Evolutionary conservation across 768 basidiomycete genomes (phyloP), one percentile per base, ranked within the genome.

Genomic region (Lentinus tigrinus): DNA sequence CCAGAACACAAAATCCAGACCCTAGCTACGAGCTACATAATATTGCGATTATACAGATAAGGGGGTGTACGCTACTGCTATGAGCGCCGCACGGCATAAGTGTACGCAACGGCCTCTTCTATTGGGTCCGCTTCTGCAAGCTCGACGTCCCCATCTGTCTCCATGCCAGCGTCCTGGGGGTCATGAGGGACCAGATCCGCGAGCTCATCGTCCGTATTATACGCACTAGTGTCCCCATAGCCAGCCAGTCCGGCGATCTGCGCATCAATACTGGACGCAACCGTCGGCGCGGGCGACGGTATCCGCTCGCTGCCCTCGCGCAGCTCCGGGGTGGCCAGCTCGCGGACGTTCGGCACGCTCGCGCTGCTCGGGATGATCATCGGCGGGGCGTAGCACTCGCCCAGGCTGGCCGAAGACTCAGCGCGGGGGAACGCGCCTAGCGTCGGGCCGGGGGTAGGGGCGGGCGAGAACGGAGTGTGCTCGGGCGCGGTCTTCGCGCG

Each of bases 201-300:
- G 44, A n/a, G n/a, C n/a, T 72, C 71, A 52, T 72, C 72, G 47
- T 84, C 84, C 0, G 85, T 81, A 52, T 81, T 82, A 56, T 85
- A 85, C 26, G 79, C 84, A 58, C 83, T 85, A 63, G 57, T 79
- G 78, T 14, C 61, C 52, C 57, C 47, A 57, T 50, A 53, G 42
- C 44, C 51, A 28, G 46, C 59, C 43, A 47, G 51, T 11, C 62
- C 63, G 31, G 57, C 63, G 52, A 63, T 80, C 27, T 73, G 78
- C 37, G 73, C 64, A 55, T 85, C 83, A 14, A 75, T 74, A 56
- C 77, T 80, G 23, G 84, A 85, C 13, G 74, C 72, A 38, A 73
- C 74, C 3, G 82, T 83, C 19, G 78, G 81, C 27, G 80, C 79
- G 31, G 83, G 82, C 0, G 83, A 84, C 57, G 76, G 66, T 4